Evolutionary conservation across 2,329 filamentous ascomycete genomes (phyloP).

Genomic region (Stagonosporopsis vannaccii): DNA sequence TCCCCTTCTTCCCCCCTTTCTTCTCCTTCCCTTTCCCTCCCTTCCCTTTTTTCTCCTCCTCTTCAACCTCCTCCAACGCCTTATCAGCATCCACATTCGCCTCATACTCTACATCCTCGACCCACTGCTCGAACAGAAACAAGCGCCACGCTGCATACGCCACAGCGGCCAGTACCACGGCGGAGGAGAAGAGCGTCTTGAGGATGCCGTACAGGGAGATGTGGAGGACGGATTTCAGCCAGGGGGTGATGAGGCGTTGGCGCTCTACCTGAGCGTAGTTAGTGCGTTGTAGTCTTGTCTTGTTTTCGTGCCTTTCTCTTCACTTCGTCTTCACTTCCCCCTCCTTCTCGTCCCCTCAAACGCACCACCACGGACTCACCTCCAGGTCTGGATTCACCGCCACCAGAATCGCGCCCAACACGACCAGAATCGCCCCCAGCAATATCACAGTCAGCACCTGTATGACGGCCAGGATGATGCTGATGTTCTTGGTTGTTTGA

Average conservation of each 20-base stretch:
- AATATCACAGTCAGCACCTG: conserved; percentile 56
- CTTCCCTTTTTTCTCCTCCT: conserved; percentile 1
- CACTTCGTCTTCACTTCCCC: background rate
- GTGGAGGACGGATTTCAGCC: conserved; percentile 43
- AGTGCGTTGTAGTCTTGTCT: too few species aligned
- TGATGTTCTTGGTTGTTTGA: conserved; percentile 59
- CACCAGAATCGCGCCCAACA: conserved; percentile 52
- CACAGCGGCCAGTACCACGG: conserved; percentile 5
- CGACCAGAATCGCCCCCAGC: conserved; percentile 50
- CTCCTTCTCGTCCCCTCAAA: background rate
- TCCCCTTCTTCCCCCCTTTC: conserved; percentile 5
- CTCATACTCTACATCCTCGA: conserved; percentile 38
- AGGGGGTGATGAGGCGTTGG: conserved; percentile 53
- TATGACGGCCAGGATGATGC: conserved; percentile 56
- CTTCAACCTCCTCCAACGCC: conserved; percentile 35
- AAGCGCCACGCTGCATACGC: conserved; percentile 25
- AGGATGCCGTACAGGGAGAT: conserved; percentile 30
- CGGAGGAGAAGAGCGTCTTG: conserved; percentile 17
- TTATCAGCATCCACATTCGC: conserved; percentile 41
- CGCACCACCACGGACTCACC: conserved; percentile 17
- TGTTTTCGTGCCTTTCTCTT: too few species aligned
- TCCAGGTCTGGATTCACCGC: conserved; percentile 59
- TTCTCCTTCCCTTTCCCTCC: conserved; percentile 4
- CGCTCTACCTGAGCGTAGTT: conserved; percentile 51
- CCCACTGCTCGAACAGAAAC: conserved; percentile 32